Conservation (phyloP, 352 stramenopile species). For the Aphanomyces euteiches region DNA sequence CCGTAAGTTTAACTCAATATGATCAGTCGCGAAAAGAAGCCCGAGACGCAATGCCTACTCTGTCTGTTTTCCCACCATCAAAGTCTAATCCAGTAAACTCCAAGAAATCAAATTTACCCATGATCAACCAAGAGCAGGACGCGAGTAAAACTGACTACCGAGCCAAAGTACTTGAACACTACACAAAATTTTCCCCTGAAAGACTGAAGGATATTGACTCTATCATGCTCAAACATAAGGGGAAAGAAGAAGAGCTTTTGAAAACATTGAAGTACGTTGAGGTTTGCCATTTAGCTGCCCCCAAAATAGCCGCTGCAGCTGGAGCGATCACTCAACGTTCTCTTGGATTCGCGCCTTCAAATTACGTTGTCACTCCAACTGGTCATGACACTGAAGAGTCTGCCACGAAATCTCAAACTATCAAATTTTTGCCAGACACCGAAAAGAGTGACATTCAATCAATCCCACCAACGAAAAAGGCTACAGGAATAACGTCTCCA, state of each 20-base stretch:
- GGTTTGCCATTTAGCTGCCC: not conserved
- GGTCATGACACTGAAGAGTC: not conserved
- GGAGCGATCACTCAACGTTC: not conserved
- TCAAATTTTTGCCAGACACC: not conserved
- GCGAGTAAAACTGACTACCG: not conserved
- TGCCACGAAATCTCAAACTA: not conserved
- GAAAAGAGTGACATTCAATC: not conserved
- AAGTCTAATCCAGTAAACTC: not conserved
- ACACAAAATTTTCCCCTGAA: not conserved
- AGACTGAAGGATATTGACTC: not conserved
- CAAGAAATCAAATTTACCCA: too few species aligned
- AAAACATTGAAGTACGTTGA: slow-evolving; percentile 3
- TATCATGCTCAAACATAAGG: not conserved
- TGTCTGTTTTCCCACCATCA: not conserved
- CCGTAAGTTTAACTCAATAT: too few species aligned
- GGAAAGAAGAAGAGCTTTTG: not conserved
- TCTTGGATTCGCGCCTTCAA: too few species aligned
- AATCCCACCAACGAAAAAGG: not conserved
- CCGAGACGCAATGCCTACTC: not conserved
- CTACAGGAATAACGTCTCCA: too few species aligned
- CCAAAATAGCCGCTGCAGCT: not conserved
- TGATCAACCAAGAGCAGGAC: too few species aligned
- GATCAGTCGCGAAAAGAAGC: too few species aligned
- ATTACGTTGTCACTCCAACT: not conserved
- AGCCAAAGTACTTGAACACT: not conserved